These are phyloP conservation scores for Alternaria longipes DNA, from an alignment of 2,329 filamentous ascomycete species.

Conservation along the genomic window DNA sequence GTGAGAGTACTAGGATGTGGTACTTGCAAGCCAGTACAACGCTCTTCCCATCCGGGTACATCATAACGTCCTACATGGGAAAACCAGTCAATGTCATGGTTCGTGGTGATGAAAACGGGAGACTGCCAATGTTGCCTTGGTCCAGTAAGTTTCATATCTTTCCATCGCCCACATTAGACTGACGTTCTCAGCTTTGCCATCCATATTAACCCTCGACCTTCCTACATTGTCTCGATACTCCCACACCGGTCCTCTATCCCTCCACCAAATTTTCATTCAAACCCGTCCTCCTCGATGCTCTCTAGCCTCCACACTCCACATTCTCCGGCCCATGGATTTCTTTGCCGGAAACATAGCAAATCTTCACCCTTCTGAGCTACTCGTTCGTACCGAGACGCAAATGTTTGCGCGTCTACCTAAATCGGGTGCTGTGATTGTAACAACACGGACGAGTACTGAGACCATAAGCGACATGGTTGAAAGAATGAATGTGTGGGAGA, in stretches of 20 bases:
- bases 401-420: slow-evolving; percentile 59
- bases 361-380: slow-evolving; percentile 51
- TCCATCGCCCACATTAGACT: not conserved
- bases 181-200: slow-evolving; percentile 21
- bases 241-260: slow-evolving; percentile 24
- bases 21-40: slow-evolving; percentile 62
- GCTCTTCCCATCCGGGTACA: slow-evolving; percentile 64
- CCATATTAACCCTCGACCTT: slow-evolving; percentile 22
- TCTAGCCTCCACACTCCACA: slow-evolving; percentile 57
- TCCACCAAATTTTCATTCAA: slow-evolving; percentile 62
- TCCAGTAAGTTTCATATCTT: slow-evolving; percentile 51
- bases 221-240: slow-evolving; percentile 52
- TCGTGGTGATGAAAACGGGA: slow-evolving; percentile 53
- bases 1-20: slow-evolving; percentile 57
- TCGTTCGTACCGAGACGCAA: slow-evolving; percentile 61
- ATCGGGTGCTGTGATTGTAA: slow-evolving; percentile 59
- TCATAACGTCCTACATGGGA: slow-evolving; percentile 59
- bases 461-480: slow-evolving; percentile 24
- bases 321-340: slow-evolving; percentile 53
- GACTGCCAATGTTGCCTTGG: slow-evolving; percentile 59
- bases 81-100: slow-evolving; percentile 57
- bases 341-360: slow-evolving; percentile 34
- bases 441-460: slow-evolving; percentile 59
- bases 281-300: slow-evolving; percentile 49
- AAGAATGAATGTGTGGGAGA: slow-evolving; percentile 6